Conservation (phyloP, 2,329 filamentous ascomycete genomes). For the Fusarium drepaniforme region DNA sequence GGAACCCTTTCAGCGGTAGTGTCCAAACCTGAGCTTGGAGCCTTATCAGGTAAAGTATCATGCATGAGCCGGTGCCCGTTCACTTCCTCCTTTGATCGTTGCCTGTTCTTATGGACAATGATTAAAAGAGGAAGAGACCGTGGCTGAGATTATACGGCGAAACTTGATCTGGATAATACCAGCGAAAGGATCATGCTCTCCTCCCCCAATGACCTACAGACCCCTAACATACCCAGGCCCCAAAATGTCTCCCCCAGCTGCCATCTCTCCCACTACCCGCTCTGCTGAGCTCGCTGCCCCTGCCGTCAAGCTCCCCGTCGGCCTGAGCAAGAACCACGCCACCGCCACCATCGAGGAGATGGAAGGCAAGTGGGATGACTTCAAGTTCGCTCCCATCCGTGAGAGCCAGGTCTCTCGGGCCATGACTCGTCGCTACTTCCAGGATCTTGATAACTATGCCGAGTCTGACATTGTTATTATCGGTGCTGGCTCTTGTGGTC, state of each 20-base stretch:
- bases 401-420: conserved; percentile 93
- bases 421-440: conserved; percentile 94
- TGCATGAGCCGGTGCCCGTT: conserved; percentile 74
- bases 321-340: conserved; percentile 18
- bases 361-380: conserved; percentile 82
- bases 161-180: conserved; percentile 99
- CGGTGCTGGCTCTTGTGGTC: conserved; percentile 88
- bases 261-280: conserved; percentile 69
- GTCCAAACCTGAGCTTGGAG: conserved; percentile 51
- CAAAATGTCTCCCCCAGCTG: conserved; percentile 77
- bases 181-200: conserved; percentile 99
- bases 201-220: conserved; percentile 52
- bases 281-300: conserved; percentile 57
- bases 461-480: conserved; percentile 96
- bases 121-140: conserved; percentile 37
- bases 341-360: conserved; percentile 58
- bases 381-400: conserved; percentile 87
- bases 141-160: conserved; percentile 90
- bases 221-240: conserved; percentile 47
- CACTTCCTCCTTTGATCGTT: conserved; percentile 14
- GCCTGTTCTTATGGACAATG: neutral
- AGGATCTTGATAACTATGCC: conserved; percentile 88
- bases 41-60: conserved; percentile 58
- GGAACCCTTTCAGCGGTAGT: conserved; percentile 52
- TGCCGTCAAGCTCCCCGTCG: conserved; percentile 36